phyloP scores from a whole-genome alignment of 768 basidiomycete genomes.

The Mycena capillaripes region DNA sequence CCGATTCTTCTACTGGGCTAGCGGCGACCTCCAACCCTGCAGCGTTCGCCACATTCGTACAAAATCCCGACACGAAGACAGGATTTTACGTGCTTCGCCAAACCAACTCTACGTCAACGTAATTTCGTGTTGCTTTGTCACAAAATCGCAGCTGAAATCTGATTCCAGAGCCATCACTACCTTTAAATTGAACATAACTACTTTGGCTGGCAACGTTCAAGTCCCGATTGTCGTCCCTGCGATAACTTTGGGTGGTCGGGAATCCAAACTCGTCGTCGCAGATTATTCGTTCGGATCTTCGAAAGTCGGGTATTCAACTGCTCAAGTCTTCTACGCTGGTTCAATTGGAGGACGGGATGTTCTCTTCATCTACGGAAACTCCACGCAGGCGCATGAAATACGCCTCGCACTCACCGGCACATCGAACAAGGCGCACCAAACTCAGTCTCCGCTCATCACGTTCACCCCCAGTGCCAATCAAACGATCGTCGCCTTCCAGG shows the following conservation, averaged over 20 bases:
- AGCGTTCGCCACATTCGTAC: constrained; percentile 72
- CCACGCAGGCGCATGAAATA: constrained; percentile 68
- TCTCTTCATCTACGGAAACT: constrained; percentile 73
- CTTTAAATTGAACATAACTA: constrained; percentile 75
- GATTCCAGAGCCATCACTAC: constrained; percentile 57
- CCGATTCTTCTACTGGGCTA: constrained; percentile 68
- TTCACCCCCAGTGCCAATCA: constrained; percentile 45
- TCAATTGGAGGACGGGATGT: constrained; percentile 73
- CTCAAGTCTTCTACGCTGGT: constrained; percentile 78
- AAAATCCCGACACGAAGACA: constrained; percentile 76
- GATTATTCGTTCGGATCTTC: constrained; percentile 81
- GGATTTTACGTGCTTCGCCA: constrained; percentile 83
- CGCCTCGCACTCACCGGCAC: constrained; percentile 63
- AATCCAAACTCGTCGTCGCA: constrained; percentile 81
- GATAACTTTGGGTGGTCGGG: constrained; percentile 76
- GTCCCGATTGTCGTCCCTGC: constrained; percentile 67
- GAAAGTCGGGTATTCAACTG: constrained; percentile 77
- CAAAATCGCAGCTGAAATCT: background rate
- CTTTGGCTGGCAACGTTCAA: constrained; percentile 63
- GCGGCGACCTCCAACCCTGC: constrained; percentile 55
- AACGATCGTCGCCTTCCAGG: constrained; percentile 67
- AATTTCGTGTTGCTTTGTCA: constrained; percentile 40
- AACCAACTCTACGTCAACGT: constrained; percentile 76
- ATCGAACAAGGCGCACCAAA: constrained; percentile 51
- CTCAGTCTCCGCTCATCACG: constrained; percentile 44